Evolutionary conservation across 257 asterid genomes (phyloP), one percentile per base, ranked within the genome.

Genomic region (Solanum gandarillasii): DNA sequence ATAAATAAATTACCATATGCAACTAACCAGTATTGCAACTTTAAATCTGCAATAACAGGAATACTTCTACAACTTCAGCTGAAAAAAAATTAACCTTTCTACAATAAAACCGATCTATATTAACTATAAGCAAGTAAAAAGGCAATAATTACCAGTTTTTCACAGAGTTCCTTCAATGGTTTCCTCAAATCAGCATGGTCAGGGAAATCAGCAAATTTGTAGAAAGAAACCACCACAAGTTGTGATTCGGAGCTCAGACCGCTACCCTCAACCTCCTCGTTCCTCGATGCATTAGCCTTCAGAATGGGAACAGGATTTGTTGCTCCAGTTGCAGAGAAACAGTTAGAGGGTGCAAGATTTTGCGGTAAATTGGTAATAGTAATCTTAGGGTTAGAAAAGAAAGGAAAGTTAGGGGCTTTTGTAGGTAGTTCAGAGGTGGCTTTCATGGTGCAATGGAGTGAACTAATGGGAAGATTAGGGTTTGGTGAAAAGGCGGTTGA

Each of bases 181-280:
- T 93, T 93, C 89, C 97, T 90, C 21, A 95, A 85, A 87, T 93
- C 94, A 41, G 95, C 95, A 88, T 94, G 93, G 93, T 96, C 99
- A 3, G 93, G 92, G 88, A 95, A 96, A 74, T 35, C 92, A 60
- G 98, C 98, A 76, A 96, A 96, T 90, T 93, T 94, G 91, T 96
- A 96, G 85, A 96, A 96, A 3, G 99, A 96, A 38, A 95, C 94
- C 83, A 96, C 99, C 87, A 95, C 98, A 91, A 96, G 87, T 12
- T 82, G 88, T 73, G 92, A 87, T 85, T 89, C 92, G 12, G 79
- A 67, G 86, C 72, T 74, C 87, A 71, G 89, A 25, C 32, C 73
- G 32, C 36, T 43, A 16, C 87, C 87, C 25, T n/a, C 89, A 7
- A 75, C 72, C 20, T 10, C 90, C 71, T 71, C 55, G 13, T 41